These are phyloP conservation scores for Styphnolobium japonicum DNA, from an alignment of 306 rosid species.

Conservation along the genomic window DNA sequence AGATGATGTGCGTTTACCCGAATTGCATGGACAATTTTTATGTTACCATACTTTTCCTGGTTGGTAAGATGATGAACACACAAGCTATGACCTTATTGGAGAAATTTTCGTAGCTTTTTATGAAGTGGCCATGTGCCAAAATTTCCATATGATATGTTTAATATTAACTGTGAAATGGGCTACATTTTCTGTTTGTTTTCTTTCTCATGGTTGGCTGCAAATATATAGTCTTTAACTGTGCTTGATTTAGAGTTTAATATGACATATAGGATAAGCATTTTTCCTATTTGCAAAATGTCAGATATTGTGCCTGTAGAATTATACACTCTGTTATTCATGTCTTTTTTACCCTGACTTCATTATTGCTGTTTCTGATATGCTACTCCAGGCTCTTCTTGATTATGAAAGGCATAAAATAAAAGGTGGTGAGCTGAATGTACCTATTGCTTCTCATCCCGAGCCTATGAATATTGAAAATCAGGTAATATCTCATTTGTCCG, in stretches of 20 bases:
- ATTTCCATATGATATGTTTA: background rate
- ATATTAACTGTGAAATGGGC: background rate
- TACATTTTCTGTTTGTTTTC: slow-evolving; percentile 17
- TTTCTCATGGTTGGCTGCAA: slow-evolving; percentile 15
- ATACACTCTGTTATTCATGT: background rate
- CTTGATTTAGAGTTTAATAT: slow-evolving; percentile 9
- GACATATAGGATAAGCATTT: background rate
- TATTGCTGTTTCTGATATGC: slow-evolving; percentile 13
- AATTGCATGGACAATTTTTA: background rate
- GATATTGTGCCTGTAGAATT: slow-evolving; percentile 17
- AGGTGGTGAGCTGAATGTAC: slow-evolving; percentile 73
- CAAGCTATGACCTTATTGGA: background rate
- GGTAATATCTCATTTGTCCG: slow-evolving; percentile 44
- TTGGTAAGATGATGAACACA: background rate
- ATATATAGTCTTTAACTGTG: background rate
- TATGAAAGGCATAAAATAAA: slow-evolving; percentile 80
- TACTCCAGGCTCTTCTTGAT: slow-evolving; percentile 90
- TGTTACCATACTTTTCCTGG: slow-evolving; percentile 1
- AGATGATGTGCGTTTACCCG: slow-evolving; percentile 9
- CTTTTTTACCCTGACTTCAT: slow-evolving; percentile 5
- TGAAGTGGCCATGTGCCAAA: background rate
- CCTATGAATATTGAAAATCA: slow-evolving; percentile 68
- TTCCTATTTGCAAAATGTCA: background rate
- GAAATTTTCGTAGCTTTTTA: background rate
- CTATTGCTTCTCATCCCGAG: slow-evolving; percentile 71